Percentiles rank a stretch among this genome's conserved stretches.
phyloP scores from a whole-genome alignment of 2,329 filamentous ascomycete genomes.

The Venturiaceae sp. region DNA sequence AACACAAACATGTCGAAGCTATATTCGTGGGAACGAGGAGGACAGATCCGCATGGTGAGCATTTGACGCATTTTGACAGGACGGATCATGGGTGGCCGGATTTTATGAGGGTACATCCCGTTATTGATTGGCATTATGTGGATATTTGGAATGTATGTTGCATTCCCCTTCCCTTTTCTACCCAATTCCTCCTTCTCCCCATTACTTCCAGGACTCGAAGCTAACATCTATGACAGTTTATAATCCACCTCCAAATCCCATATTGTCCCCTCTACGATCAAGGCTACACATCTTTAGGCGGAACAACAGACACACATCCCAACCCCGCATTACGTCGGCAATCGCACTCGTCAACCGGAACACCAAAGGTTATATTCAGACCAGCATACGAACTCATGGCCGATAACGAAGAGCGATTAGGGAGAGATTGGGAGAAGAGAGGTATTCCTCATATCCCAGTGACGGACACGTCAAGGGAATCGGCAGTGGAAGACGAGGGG shows the following conservation, averaged over 20 bases:
- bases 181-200: not conserved
- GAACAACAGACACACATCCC: slow-evolving; percentile 76
- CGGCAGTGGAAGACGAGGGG: not conserved
- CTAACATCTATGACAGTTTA: slow-evolving; percentile 48
- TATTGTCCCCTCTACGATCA: slow-evolving; percentile 84
- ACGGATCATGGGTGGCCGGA: slow-evolving; percentile 86
- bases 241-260: slow-evolving; percentile 65
- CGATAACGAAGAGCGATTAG: slow-evolving; percentile 29
- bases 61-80: slow-evolving; percentile 70
- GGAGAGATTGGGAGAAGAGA: slow-evolving; percentile 18
- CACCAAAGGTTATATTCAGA: slow-evolving; percentile 18
- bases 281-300: slow-evolving; percentile 89
- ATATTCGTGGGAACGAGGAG: slow-evolving; percentile 82
- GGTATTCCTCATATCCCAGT: not conserved
- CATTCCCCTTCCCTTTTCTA: too few species aligned
- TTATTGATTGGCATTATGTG: slow-evolving; percentile 94
- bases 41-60: slow-evolving; percentile 82
- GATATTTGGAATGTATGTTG: slow-evolving; percentile 83
- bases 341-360: slow-evolving; percentile 12
- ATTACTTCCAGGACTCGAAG: not conserved
- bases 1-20: slow-evolving; percentile 56
- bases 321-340: slow-evolving; percentile 54
- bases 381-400: slow-evolving; percentile 30
- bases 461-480: not conserved
- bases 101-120: slow-evolving; percentile 89